These are phyloP conservation scores for Solanum pinnatisectum DNA, from an alignment of 257 asterid genomes.

Conservation along the genomic window DNA sequence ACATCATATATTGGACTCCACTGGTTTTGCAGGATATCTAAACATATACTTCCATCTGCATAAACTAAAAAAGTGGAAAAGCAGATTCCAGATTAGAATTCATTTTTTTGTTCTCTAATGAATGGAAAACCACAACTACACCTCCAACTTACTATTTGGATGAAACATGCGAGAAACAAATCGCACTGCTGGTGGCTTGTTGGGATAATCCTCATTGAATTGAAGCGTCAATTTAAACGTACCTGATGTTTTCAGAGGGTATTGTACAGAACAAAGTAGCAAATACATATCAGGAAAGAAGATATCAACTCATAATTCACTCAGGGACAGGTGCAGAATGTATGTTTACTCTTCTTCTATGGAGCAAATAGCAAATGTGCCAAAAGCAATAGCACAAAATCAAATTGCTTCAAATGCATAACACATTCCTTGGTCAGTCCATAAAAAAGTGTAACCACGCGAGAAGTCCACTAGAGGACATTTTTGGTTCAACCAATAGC, in stretches of 20 bases:
- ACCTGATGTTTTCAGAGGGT: conserved; percentile 31
- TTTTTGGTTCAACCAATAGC: neutral
- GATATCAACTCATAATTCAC: neutral
- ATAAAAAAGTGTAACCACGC: neutral
- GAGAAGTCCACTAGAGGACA: neutral
- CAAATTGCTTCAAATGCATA: neutral
- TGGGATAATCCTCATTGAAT: conserved; percentile 66
- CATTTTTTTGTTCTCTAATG: neutral
- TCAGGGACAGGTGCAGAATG: neutral
- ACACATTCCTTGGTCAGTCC: neutral
- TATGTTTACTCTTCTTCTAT: neutral
- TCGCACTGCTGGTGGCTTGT: conserved; percentile 79
- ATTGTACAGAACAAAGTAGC: neutral
- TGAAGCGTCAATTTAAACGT: conserved; percentile 74
- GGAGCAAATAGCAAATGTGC: neutral
- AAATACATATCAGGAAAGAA: neutral
- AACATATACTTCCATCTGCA: conserved; percentile 90
- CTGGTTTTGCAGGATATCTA: conserved; percentile 92
- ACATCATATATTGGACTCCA: conserved; percentile 97
- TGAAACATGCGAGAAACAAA: conserved; percentile 85
- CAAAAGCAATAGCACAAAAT: neutral
- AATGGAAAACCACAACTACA: neutral
- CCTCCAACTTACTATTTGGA: conserved; percentile 58
- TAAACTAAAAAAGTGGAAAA: conserved; percentile 49
- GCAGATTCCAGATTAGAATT: neutral